Percentiles rank a stretch among this genome's conserved stretches.
Conservation (phyloP, 805 yeast genomes). For the Saccharomyces jurei region DNA sequence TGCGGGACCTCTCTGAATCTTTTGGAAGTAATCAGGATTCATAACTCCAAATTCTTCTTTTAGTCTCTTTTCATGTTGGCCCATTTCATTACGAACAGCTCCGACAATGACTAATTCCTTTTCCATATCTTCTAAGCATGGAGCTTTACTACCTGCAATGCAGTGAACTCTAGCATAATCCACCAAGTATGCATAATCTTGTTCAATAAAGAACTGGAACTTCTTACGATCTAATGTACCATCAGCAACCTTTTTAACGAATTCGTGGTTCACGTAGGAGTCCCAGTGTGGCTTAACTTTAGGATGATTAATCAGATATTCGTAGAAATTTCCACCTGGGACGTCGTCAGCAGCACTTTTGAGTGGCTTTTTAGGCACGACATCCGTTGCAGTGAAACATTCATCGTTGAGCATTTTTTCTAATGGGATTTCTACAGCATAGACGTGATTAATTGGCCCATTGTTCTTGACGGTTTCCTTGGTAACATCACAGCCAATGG, state of each 20-base stretch:
- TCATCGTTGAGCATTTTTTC: constrained; percentile 29
- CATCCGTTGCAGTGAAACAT: constrained; percentile 23
- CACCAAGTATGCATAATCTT: constrained; percentile 64
- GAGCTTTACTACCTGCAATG: constrained; percentile 55
- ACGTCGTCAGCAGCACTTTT: not conserved
- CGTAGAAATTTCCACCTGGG: constrained; percentile 29
- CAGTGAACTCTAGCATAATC: constrained; percentile 62
- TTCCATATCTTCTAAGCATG: constrained; percentile 42
- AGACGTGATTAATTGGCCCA: constrained; percentile 73
- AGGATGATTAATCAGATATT: constrained; percentile 50
- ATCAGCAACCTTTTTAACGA: constrained; percentile 46
- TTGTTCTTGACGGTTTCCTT: constrained; percentile 39
- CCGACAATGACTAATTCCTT: constrained; percentile 44
- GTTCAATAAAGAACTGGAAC: constrained; percentile 44
- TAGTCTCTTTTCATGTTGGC: constrained; percentile 46
- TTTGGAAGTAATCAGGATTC: constrained; percentile 39
- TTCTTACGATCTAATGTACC: constrained; percentile 41
- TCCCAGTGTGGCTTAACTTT: constrained; percentile 49
- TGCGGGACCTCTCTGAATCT: constrained; percentile 45
- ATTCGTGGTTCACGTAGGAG: constrained; percentile 51
- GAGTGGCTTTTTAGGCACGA: constrained; percentile 5
- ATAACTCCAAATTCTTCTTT: constrained; percentile 27
- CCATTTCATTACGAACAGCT: constrained; percentile 48
- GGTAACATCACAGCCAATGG: constrained; percentile 33
- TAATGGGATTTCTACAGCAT: constrained; percentile 31